Base-by-base conservation (phyloP, 805 yeast genomes). In the Kockiozyma suomiensis region DNA sequence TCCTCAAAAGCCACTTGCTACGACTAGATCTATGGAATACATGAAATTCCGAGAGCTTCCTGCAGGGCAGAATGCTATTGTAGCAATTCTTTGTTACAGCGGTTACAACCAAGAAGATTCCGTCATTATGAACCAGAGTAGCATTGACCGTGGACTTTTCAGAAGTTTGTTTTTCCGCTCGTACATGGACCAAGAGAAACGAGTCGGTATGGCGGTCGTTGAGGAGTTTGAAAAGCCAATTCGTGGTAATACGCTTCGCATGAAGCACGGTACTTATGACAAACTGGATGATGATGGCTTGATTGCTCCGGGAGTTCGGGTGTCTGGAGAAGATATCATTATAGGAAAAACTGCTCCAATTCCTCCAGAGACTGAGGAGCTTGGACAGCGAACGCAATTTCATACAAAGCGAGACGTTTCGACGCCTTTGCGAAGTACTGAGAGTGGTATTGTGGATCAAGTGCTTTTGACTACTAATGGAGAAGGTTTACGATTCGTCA, bases 21-120 rank as follows among this genome's bases (percentile, higher is more conserved):
- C 97, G 32, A 94, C 99, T 21, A 87, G 97, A 76, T 85, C 98
- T 1, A 94, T 94, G 99, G 99, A 94, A 76, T 89, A 87, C 73
- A 81, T 94, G 78, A 93, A 94, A 78, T 94, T 94, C 79, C 84
- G 99, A 79, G 99, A 94, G 76, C 81, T 94, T 65, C 99, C 99
- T 40, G 99, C 99, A 61, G 99, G 99, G 61, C 99, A 94, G 79
- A 94, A 94, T 73, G 99, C 99, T 28, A 85, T 94, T 76, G 99
- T 94, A 49, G 99, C 99, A 30, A 94, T 94, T 81, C 84, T 96
- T 46, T 94, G 99, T 83, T 94, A 94, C 77, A 89, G 97, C 43
- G 99, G 99, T 72, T 94, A 94, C 77, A 94, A 94, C 76, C 99
- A 94, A 81, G 99, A 94, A 87, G 99, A 94, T 87, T 94, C 99